Evolutionary conservation across 441 rosid species (phyloP).

Genomic region (Brassica balearica): DNA sequence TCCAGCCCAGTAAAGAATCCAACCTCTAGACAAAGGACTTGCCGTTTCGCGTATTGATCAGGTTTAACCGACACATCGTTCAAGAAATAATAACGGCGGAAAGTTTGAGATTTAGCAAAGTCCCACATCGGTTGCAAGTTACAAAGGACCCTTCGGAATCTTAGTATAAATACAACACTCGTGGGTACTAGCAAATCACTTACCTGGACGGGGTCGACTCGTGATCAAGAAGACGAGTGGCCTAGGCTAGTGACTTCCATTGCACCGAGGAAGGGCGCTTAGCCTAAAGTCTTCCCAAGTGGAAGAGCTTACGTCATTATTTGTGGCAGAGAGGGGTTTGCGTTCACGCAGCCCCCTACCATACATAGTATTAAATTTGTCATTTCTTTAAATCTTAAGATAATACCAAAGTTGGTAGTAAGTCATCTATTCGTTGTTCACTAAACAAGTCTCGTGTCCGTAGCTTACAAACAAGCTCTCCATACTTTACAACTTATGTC

Average conservation of each 20-base stretch:
- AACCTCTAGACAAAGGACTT: not conserved
- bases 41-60: not conserved
- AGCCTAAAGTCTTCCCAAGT: conserved; percentile 48
- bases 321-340: conserved; percentile 76
- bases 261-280: conserved; percentile 35
- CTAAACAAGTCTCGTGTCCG: too few relatives aligned
- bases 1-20: conserved; percentile 15
- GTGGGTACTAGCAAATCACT: not conserved
- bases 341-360: conserved; percentile 81
- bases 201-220: conserved; percentile 49
- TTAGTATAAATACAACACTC: not conserved
- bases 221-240: conserved; percentile 45
- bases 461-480: too few relatives aligned
- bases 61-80: not conserved
- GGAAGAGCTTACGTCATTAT: conserved; percentile 66
- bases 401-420: too few relatives aligned
- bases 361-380: not conserved
- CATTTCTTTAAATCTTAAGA: too few relatives aligned
- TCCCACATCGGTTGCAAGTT: conserved; percentile 27
- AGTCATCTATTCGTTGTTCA: too few relatives aligned
- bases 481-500: too few relatives aligned
- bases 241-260: conserved; percentile 47
- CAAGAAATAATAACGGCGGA: not conserved
- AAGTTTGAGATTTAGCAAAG: not conserved
- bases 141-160: not conserved